A percentile compares a stretch with the other conserved stretches of the same genome.
These are phyloP conservation scores for Rhynchosporium graminicola DNA, from an alignment of 2,329 filamentous ascomycete genomes.

Conservation along the genomic window DNA sequence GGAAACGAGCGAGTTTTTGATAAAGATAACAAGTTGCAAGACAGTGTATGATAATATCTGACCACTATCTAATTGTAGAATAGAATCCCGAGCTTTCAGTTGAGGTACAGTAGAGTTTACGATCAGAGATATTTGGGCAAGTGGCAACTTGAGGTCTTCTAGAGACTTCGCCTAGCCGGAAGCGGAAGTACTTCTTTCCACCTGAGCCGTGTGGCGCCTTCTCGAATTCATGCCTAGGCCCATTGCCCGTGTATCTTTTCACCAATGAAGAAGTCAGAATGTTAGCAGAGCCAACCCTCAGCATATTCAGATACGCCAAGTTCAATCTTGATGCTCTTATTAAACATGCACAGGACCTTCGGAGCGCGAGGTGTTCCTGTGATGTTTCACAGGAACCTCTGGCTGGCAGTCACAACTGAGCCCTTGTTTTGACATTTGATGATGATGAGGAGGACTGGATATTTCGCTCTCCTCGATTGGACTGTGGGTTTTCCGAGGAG, in stretches of 20 bases:
- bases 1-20: too few species aligned
- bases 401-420: slow-evolving; percentile 6
- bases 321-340: slow-evolving; percentile 4
- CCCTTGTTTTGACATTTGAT: slow-evolving; percentile 5
- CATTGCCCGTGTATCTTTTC: not conserved
- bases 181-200: not conserved
- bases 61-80: too few species aligned
- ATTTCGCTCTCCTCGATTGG: not conserved
- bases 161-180: slow-evolving; percentile 22
- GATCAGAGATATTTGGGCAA: too few species aligned
- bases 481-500: slow-evolving; percentile 3
- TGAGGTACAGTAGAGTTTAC: too few species aligned
- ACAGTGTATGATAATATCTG: too few species aligned
- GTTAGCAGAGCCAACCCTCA: not conserved
- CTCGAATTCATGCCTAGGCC: not conserved
- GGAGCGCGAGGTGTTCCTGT: not conserved
- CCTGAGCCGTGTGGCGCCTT: not conserved
- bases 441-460: slow-evolving; percentile 1
- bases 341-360: slow-evolving; percentile 1
- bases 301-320: slow-evolving; percentile 1
- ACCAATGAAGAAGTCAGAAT: not conserved
- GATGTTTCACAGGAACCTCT: slow-evolving; percentile 8
- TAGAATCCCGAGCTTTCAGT: too few species aligned
- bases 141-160: slow-evolving; percentile 6
- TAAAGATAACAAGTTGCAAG: too few species aligned